Conservation (phyloP, 306 rosid species). For the Heteromeles arbutifolia region DNA sequence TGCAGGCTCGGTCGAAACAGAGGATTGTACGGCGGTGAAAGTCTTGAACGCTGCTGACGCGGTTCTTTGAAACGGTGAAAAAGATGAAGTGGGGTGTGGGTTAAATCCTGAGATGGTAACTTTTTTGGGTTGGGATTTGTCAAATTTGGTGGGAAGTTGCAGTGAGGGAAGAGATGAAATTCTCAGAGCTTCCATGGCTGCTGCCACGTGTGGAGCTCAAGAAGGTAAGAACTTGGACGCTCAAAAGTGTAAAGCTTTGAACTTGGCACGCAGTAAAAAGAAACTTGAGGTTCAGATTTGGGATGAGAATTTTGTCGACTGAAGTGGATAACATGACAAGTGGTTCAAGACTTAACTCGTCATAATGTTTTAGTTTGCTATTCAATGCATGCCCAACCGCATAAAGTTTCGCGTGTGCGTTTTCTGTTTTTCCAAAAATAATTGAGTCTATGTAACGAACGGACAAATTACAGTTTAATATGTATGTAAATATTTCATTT, state of each 20-base stretch:
- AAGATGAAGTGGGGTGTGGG: constrained; percentile 12
- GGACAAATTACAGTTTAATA: too few relatives aligned
- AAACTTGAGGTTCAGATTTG: background rate
- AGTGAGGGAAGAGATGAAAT: constrained; percentile 36
- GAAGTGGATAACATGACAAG: background rate
- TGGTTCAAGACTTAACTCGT: background rate
- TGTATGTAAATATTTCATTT: fast-evolving
- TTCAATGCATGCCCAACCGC: background rate
- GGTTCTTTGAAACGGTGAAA: constrained; percentile 13
- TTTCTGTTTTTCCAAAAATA: background rate
- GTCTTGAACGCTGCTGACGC: constrained; percentile 23
- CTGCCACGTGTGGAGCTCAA: background rate
- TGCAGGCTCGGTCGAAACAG: constrained; percentile 37
- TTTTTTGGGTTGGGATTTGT: constrained; percentile 20
- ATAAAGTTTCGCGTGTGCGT: background rate
- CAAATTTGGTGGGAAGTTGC: constrained; percentile 20
- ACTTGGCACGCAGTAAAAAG: too few relatives aligned
- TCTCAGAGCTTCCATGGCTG: constrained; percentile 48
- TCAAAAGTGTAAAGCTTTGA: background rate
- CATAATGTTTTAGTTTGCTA: background rate
- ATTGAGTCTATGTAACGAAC: fast-evolving
- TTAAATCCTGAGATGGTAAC: constrained; percentile 21
- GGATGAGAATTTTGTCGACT: background rate
- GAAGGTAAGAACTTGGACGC: background rate
- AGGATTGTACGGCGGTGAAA: constrained; percentile 46